Evolutionary conservation across 2,329 filamentous ascomycete genomes (phyloP).

Genomic region (Cordyceps fumosorosea): DNA sequence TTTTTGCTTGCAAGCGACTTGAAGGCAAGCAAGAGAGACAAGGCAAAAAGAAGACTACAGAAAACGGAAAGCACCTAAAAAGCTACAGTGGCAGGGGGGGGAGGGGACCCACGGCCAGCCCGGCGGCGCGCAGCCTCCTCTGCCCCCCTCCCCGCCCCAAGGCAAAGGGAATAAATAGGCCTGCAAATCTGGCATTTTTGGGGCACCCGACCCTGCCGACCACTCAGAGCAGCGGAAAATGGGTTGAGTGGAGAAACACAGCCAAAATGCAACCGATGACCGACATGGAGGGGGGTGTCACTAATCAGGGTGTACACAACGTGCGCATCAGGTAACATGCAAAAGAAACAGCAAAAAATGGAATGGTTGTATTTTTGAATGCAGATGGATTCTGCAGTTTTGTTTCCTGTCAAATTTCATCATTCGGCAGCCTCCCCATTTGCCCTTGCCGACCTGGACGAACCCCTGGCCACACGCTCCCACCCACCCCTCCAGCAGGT

Average conservation of each 20-base stretch:
- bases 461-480: not conserved
- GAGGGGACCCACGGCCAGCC: too few species aligned
- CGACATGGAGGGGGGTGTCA: not conserved
- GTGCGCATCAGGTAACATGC: not conserved
- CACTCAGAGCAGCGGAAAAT: not conserved
- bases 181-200: not conserved
- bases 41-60: not conserved
- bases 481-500: not conserved
- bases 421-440: not conserved
- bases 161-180: not conserved
- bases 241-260: not conserved
- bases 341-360: not conserved
- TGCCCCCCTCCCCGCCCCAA: not conserved
- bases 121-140: too few species aligned
- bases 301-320: not conserved
- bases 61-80: not conserved
- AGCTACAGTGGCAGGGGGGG: not conserved
- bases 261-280: not conserved
- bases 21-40: not conserved
- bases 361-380: not conserved
- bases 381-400: not conserved
- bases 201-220: not conserved
- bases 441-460: not conserved
- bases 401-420: not conserved
- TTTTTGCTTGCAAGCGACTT: not conserved